A percentile compares a stretch with the other conserved stretches of the same genome.
Conservation (phyloP, 139 green algal species). For the Chlamydomonas sp. region DNA sequence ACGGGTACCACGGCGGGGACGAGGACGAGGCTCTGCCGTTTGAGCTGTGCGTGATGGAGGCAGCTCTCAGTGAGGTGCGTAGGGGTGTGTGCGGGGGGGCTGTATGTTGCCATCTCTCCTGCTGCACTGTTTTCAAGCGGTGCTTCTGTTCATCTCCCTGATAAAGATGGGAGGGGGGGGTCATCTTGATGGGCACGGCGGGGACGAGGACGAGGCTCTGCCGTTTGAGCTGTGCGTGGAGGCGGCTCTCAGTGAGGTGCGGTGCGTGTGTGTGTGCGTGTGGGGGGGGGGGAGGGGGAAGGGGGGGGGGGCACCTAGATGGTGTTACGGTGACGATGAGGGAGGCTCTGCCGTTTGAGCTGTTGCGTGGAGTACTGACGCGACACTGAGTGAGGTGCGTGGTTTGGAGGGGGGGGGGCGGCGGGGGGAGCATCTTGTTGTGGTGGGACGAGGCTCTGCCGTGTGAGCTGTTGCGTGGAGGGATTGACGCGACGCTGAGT, state of each 20-base stretch:
- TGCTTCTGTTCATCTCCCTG: not conserved
- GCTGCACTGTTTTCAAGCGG: not conserved
- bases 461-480: constrained; percentile 44
- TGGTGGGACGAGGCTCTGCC: constrained; percentile 49
- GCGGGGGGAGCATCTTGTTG: too few species aligned
- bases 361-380: not conserved
- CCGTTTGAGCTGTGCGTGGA: constrained; percentile 72
- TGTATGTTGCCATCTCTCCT: not conserved
- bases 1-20: too few species aligned
- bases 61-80: constrained; percentile 51
- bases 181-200: too few species aligned
- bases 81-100: constrained; percentile 18
- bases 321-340: too few species aligned
- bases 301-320: too few species aligned
- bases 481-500: not conserved
- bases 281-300: too few species aligned
- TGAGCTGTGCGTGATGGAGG: constrained; percentile 65
- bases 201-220: constrained; percentile 43
- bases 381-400: not conserved
- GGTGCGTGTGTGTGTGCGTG: too few species aligned
- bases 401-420: too few species aligned
- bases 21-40: constrained; percentile 58
- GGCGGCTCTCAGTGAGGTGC: constrained; percentile 51
- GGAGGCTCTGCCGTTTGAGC: too few species aligned
- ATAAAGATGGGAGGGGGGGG: too few species aligned